These are phyloP conservation scores for Amoebophrya sp. DNA, from an alignment of 169 alveolate species.

Conservation along the genomic window DNA sequence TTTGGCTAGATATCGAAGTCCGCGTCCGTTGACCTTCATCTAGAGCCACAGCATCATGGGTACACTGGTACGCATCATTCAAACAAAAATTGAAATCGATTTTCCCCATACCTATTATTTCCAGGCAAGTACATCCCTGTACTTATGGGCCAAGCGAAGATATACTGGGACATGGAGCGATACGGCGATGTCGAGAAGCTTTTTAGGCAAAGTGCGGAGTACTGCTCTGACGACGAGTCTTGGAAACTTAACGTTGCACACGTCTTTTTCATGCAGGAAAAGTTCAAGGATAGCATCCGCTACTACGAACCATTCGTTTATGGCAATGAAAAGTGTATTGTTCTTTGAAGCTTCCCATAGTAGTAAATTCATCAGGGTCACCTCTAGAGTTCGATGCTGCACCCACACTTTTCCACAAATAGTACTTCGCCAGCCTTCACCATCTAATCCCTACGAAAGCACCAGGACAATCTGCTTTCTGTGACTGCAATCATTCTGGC, in stretches of 20 bases:
- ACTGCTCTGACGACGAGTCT: conserved; percentile 77
- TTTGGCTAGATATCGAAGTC: no score
- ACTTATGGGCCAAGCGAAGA: conserved; percentile 80
- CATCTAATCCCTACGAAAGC: conserved; percentile 62
- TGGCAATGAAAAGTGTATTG: no score
- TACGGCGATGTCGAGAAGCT: conserved; percentile 74
- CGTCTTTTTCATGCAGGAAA: conserved; percentile 80
- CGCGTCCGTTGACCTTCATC: no score
- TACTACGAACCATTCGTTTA: conserved; percentile 80
- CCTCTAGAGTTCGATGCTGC: no score
- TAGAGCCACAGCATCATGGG: neutral
- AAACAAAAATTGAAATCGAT: no score
- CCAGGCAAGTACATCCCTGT: conserved; percentile 65
- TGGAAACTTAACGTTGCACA: conserved; percentile 84
- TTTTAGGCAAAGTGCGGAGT: conserved; percentile 76
- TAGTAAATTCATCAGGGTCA: no score
- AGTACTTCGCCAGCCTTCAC: no score
- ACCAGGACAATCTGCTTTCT: conserved; percentile 67
- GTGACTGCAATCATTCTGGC: conserved; percentile 82
- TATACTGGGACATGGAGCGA: conserved; percentile 78
- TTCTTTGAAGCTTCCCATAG: no score
- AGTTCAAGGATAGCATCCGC: conserved; percentile 56
- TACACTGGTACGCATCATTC: no score
- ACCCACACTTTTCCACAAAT: no score
- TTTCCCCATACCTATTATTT: no score